These are phyloP conservation scores for Stephania cephalantha DNA, from an alignment of 164 flowering plant genomes.

Conservation along the genomic window DNA sequence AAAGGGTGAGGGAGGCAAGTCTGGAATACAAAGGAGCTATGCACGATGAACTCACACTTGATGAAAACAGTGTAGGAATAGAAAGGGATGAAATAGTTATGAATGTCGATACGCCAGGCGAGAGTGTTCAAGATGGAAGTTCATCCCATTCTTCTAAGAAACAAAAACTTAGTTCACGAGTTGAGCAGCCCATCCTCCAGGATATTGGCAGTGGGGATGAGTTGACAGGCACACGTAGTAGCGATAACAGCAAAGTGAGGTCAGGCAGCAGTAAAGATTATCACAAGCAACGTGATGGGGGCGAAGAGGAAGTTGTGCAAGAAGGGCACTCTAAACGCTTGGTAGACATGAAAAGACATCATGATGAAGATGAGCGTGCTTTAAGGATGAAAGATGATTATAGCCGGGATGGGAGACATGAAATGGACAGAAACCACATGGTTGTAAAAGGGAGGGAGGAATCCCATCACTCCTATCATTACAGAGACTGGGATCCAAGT, in stretches of 20 bases:
- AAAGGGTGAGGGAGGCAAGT: conserved; percentile 39
- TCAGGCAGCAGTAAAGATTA: conserved; percentile 67
- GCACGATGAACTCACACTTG: conserved; percentile 26
- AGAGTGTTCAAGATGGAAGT: conserved; percentile 27
- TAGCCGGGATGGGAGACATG: conserved; percentile 36
- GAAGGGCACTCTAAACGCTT: conserved; percentile 33
- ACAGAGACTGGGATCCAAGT: conserved; percentile 52
- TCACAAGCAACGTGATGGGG: conserved; percentile 44
- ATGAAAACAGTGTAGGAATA: conserved; percentile 29
- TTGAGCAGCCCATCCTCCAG: conserved; percentile 33
- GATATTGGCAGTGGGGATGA: conserved; percentile 52
- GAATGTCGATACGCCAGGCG: conserved; percentile 21
- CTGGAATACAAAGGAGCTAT: conserved; percentile 32
- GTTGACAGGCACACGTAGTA: conserved; percentile 55
- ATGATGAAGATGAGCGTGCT: conserved; percentile 43
- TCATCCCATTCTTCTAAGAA: conserved; percentile 28
- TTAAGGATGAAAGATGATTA: conserved; percentile 42
- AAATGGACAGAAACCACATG: conserved; percentile 38
- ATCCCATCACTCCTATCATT: conserved; percentile 28
- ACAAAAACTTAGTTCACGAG: conserved; percentile 46
- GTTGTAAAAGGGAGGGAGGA: conserved; percentile 55
- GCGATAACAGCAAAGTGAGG: conserved; percentile 75
- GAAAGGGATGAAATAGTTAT: conserved; percentile 40
- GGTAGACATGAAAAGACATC: conserved; percentile 35
- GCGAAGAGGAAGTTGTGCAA: conserved; percentile 76